Conservation (phyloP, 352 stramenopile species). For the Globisporangium uncinulatum region DNA sequence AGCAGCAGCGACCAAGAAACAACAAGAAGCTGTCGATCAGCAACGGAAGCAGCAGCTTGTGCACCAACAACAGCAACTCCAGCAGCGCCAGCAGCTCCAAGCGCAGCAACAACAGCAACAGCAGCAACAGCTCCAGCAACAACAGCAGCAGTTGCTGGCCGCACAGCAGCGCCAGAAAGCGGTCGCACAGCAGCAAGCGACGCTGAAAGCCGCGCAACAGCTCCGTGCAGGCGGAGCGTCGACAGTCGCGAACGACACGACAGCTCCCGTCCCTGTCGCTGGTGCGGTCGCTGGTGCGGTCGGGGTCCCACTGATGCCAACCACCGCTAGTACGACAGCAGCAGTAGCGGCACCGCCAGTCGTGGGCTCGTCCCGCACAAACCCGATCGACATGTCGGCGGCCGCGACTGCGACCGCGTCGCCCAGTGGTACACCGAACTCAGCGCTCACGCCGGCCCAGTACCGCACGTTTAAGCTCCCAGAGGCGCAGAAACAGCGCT, state of each 20-base stretch:
- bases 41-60: constrained; percentile 67
- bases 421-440: constrained; percentile 19
- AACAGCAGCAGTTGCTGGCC: constrained; percentile 9
- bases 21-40: constrained; percentile 53
- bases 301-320: too few relatives aligned
- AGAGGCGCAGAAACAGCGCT: constrained; percentile 54
- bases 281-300: too few relatives aligned
- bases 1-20: constrained; percentile 50
- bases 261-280: neutral
- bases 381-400: constrained; percentile 42
- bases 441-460: constrained; percentile 55
- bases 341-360: constrained; percentile 17
- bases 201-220: constrained; percentile 32
- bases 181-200: constrained; percentile 31
- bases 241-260: constrained; percentile 11
- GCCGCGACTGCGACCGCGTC: constrained; percentile 9
- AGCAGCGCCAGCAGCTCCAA: constrained; percentile 39
- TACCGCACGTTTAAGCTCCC: constrained; percentile 73
- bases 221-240: constrained; percentile 13
- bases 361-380: constrained; percentile 29
- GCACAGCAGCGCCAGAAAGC: constrained; percentile 27
- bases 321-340: too few relatives aligned
- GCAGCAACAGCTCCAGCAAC: constrained; percentile 18
- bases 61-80: too few relatives aligned
- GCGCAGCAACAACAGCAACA: constrained; percentile 28